These are phyloP conservation scores for Setomelanomma holmii DNA, from an alignment of 2,329 filamentous ascomycete genomes.

Conservation along the genomic window DNA sequence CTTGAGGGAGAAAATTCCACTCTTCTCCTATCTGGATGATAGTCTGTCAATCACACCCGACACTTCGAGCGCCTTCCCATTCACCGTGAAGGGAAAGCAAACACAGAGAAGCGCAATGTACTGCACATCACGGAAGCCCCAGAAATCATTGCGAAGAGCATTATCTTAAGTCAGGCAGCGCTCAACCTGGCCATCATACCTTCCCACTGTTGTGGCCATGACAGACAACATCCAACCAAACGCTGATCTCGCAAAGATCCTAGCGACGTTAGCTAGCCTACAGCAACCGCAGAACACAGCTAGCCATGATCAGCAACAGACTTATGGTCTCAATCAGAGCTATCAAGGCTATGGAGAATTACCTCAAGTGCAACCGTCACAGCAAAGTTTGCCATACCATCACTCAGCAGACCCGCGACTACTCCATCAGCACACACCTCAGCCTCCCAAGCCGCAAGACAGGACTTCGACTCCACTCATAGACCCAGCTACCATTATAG, in stretches of 20 bases:
- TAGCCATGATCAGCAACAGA: slow-evolving; percentile 19
- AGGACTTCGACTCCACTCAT: slow-evolving; percentile 38
- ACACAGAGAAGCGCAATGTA: slow-evolving; percentile 18
- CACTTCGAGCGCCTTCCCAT: slow-evolving; percentile 5
- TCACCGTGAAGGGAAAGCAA: slow-evolving; percentile 12
- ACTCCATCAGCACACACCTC: slow-evolving; percentile 18
- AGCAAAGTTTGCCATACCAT: slow-evolving; percentile 9
- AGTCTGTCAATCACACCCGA: background rate
- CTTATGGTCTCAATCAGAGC: slow-evolving; percentile 5
- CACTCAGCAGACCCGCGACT: slow-evolving; percentile 31
- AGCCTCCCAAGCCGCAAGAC: slow-evolving; percentile 25
- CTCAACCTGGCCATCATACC: too few species aligned
- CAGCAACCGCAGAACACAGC: slow-evolving; percentile 22
- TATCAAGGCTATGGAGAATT: slow-evolving; percentile 8
- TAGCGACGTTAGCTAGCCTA: slow-evolving; percentile 43
- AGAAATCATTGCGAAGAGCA: background rate
- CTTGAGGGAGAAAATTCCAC: too few species aligned
- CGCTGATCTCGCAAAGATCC: slow-evolving; percentile 44
- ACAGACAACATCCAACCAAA: slow-evolving; percentile 31
- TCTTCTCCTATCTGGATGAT: background rate
- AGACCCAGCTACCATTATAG: slow-evolving; percentile 56
- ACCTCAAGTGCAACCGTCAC: slow-evolving; percentile 3
- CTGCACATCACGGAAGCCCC: slow-evolving; percentile 1
- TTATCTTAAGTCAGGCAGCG: too few species aligned
- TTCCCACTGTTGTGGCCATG: too few species aligned